Evolutionary conservation across 768 basidiomycete species (phyloP).

Genomic region (Boletus rex-veris): DNA sequence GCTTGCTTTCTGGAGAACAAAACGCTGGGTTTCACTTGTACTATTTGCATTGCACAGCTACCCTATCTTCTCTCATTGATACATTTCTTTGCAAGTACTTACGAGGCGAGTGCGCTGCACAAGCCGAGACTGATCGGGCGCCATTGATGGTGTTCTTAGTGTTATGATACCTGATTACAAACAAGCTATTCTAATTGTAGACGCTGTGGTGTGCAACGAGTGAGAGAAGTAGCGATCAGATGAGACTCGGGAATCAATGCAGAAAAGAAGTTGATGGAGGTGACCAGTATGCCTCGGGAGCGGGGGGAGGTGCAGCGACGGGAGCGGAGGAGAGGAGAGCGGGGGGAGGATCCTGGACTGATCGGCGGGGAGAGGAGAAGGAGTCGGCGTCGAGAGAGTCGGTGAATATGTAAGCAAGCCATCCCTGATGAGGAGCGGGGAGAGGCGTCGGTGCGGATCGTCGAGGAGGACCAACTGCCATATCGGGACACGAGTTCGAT

Average conservation of each 20-base stretch:
- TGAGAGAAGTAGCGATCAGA: conserved; percentile 12
- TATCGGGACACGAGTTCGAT: conserved; percentile 18
- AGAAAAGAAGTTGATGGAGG: conserved; percentile 19
- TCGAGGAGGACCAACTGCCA: conserved; percentile 18
- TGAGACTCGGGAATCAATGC: conserved; percentile 11
- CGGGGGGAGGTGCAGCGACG: conserved; percentile 12
- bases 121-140: conserved; percentile 20
- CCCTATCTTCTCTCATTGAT: conserved; percentile 13
- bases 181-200: conserved; percentile 29
- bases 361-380: conserved; percentile 18
- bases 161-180: conserved; percentile 31
- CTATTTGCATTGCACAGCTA: conserved; percentile 31
- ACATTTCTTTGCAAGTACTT: conserved; percentile 26
- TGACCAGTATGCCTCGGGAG: conserved; percentile 12
- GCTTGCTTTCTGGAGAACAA: conserved; percentile 22
- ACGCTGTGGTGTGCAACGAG: conserved; percentile 3
- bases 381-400: conserved; percentile 18
- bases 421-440: conserved; percentile 6
- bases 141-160: conserved; percentile 23
- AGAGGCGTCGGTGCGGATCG: conserved; percentile 31
- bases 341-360: conserved; percentile 8
- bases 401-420: conserved; percentile 25
- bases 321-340: conserved; percentile 14
- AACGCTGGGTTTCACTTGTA: conserved; percentile 30
- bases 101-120: conserved; percentile 15